Evolutionary conservation across 768 basidiomycete genomes (phyloP).

Genomic region (Suillus discolor): DNA sequence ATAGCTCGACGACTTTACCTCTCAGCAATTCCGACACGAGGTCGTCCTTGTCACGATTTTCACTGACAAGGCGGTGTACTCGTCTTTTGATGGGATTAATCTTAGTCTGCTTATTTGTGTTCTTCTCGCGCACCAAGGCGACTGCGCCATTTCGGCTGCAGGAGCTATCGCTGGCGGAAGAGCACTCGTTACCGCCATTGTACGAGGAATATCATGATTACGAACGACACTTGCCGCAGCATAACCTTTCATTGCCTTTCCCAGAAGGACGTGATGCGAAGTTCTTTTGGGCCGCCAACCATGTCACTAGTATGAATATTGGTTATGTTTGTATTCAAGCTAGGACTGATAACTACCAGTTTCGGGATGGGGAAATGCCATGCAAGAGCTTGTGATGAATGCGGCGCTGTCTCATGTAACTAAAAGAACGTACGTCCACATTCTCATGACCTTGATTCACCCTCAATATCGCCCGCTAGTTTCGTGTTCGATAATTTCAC

Average conservation of each 20-base stretch:
- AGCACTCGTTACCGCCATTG: slow-evolving; percentile 42
- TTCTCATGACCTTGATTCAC: neutral
- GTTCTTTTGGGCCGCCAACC: slow-evolving; percentile 53
- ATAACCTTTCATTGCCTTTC: slow-evolving; percentile 38
- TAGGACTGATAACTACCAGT: slow-evolving; percentile 28
- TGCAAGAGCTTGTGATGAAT: slow-evolving; percentile 60
- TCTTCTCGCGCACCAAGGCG: neutral
- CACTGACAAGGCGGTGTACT: slow-evolving; percentile 12
- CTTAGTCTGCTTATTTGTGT: slow-evolving; percentile 1
- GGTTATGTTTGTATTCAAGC: neutral
- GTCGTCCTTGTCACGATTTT: neutral
- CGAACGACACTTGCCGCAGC: slow-evolving; percentile 50
- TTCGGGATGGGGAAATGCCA: slow-evolving; percentile 62
- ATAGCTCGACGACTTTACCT: slow-evolving; percentile 20
- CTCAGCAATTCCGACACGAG: slow-evolving; percentile 16
- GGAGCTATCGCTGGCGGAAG: neutral
- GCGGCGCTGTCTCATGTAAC: slow-evolving; percentile 50
- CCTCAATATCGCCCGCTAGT: slow-evolving; percentile 24
- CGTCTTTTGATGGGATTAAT: slow-evolving; percentile 6
- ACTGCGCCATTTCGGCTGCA: neutral
- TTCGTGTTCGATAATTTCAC: slow-evolving; percentile 64
- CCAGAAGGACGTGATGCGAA: slow-evolving; percentile 43
- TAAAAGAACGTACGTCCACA: slow-evolving; percentile 48
- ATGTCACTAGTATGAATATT: slow-evolving; percentile 39
- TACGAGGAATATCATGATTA: slow-evolving; percentile 45